A percentile compares a stretch with the other conserved stretches of the same genome.
These are phyloP conservation scores for Coemansia brasiliensis DNA, from an alignment of 192 early-diverging fungal species.

Conservation along the genomic window DNA sequence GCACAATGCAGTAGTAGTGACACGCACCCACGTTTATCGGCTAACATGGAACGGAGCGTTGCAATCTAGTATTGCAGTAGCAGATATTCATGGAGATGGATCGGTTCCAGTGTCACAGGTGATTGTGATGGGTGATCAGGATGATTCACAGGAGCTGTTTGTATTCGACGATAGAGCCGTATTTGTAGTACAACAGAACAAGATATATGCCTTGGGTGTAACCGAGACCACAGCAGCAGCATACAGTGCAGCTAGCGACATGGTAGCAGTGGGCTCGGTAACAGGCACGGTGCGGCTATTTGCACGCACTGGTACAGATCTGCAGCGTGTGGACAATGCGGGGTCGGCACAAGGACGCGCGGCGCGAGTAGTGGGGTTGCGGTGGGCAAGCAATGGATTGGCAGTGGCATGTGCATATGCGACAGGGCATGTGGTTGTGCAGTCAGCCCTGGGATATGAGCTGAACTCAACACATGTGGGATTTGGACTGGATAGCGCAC, in stretches of 20 bases:
- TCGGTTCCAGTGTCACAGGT: conserved; percentile 27
- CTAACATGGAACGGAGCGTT: conserved; percentile 30
- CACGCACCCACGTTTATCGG: conserved; percentile 23
- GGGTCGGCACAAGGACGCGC: conserved; percentile 11
- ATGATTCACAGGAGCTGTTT: conserved; percentile 6
- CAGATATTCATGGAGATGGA: conserved; percentile 21
- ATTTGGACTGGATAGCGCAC: background rate
- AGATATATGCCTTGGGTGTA: background rate
- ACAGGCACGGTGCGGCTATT: conserved; percentile 30
- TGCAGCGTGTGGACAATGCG: conserved; percentile 7
- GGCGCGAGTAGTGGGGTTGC: conserved; percentile 18
- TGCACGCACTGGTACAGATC: background rate
- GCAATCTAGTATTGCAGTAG: conserved; percentile 12
- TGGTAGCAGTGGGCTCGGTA: conserved; percentile 31
- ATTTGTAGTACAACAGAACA: conserved; percentile 1
- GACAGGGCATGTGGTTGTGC: conserved; percentile 40
- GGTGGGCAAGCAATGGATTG: conserved; percentile 37
- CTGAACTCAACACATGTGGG: conserved; percentile 32
- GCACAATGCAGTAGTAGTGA: conserved; percentile 20
- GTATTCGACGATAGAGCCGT: conserved; percentile 30
- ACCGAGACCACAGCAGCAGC: conserved; percentile 17
- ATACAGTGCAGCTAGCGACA: conserved; percentile 19
- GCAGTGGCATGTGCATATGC: conserved; percentile 41
- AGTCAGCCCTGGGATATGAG: conserved; percentile 34
- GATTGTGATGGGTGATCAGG: conserved; percentile 1